Conservation (phyloP, 495 filamentous ascomycete genomes). For the Parachaetomium inaequale region DNA sequence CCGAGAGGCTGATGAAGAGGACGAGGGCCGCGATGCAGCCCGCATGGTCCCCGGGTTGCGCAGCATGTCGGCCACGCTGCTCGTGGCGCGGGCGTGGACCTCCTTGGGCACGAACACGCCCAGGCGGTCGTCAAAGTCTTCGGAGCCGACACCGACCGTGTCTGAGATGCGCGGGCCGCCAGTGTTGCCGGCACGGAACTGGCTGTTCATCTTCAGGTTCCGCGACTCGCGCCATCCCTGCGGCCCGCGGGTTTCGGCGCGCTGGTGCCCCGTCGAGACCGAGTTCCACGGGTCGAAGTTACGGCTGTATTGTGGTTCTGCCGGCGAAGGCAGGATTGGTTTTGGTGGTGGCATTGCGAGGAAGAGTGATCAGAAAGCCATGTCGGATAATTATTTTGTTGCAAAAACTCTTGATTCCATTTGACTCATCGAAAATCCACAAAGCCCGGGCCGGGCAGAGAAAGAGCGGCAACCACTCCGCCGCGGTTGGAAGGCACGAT, state of each 20-base stretch:
- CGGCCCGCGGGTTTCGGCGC: slow-evolving; percentile 58
- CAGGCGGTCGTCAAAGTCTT: slow-evolving; percentile 46
- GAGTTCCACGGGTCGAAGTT: slow-evolving; percentile 81
- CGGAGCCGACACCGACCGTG: slow-evolving; percentile 53
- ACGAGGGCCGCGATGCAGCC: slow-evolving; percentile 16
- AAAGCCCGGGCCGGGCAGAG: too few relatives aligned
- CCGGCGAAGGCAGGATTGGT: slow-evolving; percentile 37
- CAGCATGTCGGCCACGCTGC: slow-evolving; percentile 49
- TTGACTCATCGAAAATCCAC: background rate
- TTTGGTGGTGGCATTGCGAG: slow-evolving; percentile 24
- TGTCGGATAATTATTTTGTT: background rate
- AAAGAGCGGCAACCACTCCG: background rate
- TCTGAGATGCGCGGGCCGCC: slow-evolving; percentile 55
- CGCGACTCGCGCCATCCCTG: slow-evolving; percentile 70
- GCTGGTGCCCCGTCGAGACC: slow-evolving; percentile 75
- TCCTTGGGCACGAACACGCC: slow-evolving; percentile 43
- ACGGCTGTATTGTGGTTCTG: slow-evolving; percentile 45
- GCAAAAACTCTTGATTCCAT: background rate
- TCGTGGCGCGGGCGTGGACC: slow-evolving; percentile 38
- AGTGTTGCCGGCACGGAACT: slow-evolving; percentile 55
- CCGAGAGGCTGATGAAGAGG: background rate
- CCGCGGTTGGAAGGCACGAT: slow-evolving; percentile 11
- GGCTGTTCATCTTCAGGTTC: slow-evolving; percentile 59
- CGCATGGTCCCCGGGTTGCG: slow-evolving; percentile 43
- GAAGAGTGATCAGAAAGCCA: background rate